Base-by-base conservation (phyloP, 768 basidiomycete genomes). In the Termitomyces sp. region DNA sequence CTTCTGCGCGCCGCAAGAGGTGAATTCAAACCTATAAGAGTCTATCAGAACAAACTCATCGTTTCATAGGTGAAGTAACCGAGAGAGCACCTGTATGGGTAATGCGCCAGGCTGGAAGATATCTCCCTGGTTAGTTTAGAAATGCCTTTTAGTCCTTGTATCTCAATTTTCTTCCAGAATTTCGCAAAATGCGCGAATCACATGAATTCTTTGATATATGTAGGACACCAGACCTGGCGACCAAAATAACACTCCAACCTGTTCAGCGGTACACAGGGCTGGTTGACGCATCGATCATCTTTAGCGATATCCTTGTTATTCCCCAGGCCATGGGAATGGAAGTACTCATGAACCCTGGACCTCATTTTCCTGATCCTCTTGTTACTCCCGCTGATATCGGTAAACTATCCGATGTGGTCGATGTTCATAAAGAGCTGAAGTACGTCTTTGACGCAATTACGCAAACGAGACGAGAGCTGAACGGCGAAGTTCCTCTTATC, bases 291-390 rank as follows among this genome's bases (percentile, higher is more conserved):
- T 82, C 93, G 53, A 98, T 98, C 74, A 98, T 98, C 71, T 99
- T 99, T 77, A 90, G 86, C 63, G 97, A 98, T 68, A 99, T 98
- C 72, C 87, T 99, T 60, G 95, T 99, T 68, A 77, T 99, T 54
- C 97, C 97, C 0, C 95, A 98, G 67, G 97, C 97, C 21, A 84
- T 99, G 85, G 97, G 97, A 17, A 89, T 99, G 86, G 87, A 88
- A 64, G 88, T 93, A 0, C 75, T 88, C 64, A 98, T 99, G 96
- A 90, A 88, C 63, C 94, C 93, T 1, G 91, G 85, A 3, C 97
- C 97, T 2, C 74, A 78, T 66, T 94, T 99, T 64, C 92, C 97
- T 2, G 77, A 87, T 24, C 96, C 97, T 3, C 83, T 99, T 61
- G 70, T 77, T 51, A 85, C 80, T 1, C 92, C 93, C 11, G 82